phyloP scores from a whole-genome alignment of 1,284 basidiomycete species.

The Cerrena zonata region DNA sequence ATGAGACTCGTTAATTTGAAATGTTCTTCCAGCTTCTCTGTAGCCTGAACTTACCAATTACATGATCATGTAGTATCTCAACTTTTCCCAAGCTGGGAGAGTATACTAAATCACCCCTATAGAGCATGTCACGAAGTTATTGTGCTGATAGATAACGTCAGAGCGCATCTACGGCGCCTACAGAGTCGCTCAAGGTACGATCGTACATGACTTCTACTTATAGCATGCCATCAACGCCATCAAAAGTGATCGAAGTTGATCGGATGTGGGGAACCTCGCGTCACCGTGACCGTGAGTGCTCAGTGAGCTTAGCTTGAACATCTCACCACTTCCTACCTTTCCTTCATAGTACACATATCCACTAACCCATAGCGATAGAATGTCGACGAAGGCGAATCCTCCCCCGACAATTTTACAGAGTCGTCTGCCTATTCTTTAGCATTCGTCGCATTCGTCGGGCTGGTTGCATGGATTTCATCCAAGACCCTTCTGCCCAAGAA shows the following conservation, averaged over 20 bases:
- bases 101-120: slow-evolving; percentile 52
- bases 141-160: no score
- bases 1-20: neutral
- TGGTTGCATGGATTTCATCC: slow-evolving; percentile 47
- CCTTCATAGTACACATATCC: no score
- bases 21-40: neutral
- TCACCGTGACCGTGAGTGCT: no score
- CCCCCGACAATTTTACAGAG: slow-evolving; percentile 44
- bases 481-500: slow-evolving; percentile 55
- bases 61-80: slow-evolving; percentile 50
- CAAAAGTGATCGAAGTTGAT: no score
- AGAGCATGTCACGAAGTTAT: neutral
- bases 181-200: no score
- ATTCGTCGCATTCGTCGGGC: slow-evolving; percentile 46
- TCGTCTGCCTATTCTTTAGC: slow-evolving; percentile 62
- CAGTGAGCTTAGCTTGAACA: no score
- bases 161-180: no score
- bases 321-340: no score
- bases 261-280: no score
- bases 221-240: no score
- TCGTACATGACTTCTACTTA: no score
- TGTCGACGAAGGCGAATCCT: neutral
- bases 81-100: slow-evolving; percentile 44
- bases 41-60: slow-evolving; percentile 44
- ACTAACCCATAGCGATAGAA: no score